Evolutionary conservation across 306 rosid genomes (phyloP).

Genomic region (Begonia peltatifolia): DNA sequence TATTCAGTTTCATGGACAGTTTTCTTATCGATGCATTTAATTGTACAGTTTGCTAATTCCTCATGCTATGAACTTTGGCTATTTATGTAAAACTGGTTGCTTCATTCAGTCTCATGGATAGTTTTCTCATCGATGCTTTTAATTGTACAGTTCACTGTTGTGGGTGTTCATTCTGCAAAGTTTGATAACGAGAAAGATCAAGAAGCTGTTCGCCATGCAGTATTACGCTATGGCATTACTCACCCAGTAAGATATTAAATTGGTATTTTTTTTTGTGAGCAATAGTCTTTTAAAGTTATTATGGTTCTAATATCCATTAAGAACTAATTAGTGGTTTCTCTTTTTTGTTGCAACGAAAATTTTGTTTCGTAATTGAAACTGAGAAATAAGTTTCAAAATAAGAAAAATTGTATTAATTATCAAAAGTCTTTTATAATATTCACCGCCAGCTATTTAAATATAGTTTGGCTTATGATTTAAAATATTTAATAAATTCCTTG

Average conservation of each 20-base stretch:
- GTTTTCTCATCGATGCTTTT: constrained; percentile 9
- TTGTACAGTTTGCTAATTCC: neutral
- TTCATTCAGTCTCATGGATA: neutral
- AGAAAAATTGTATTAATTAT: too few species aligned
- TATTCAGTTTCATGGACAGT: neutral
- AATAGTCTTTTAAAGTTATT: neutral
- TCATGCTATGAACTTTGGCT: too few species aligned
- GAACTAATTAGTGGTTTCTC: too few species aligned
- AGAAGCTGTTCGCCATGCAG: constrained; percentile 94
- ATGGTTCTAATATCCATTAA: too few species aligned
- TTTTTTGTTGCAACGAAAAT: too few species aligned
- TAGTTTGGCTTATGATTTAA: too few species aligned
- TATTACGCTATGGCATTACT: constrained; percentile 75
- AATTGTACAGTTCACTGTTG: constrained; percentile 57
- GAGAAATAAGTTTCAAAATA: too few species aligned
- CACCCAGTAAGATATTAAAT: constrained; percentile 58
- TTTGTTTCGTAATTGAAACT: too few species aligned
- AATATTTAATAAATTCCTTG: too few species aligned
- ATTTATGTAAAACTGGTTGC: neutral
- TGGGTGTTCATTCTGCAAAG: constrained; percentile 97
- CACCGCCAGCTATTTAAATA: too few species aligned
- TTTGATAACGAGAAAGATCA: constrained; percentile 94
- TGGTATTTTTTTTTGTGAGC: neutral
- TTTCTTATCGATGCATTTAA: constrained; percentile 11
- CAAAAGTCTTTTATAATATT: too few species aligned